Evolutionary conservation across 2,329 filamentous ascomycete genomes (phyloP), one percentile per base, ranked within the genome.

Genomic region (Blastomyces emzantsi): DNA sequence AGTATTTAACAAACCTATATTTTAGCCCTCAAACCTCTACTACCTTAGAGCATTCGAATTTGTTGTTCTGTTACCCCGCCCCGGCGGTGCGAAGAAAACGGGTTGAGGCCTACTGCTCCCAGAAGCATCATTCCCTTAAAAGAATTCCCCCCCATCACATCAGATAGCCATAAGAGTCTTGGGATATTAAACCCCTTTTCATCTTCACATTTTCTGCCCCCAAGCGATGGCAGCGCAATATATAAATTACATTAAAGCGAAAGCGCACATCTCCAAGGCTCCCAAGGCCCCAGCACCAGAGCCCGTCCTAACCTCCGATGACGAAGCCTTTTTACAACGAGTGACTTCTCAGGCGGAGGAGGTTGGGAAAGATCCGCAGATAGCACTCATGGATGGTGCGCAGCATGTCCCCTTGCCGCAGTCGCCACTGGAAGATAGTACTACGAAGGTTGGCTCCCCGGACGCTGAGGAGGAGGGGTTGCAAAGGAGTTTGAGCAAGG

Each of bases 291-390:
- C 69, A 59, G 66, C 72, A 4, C 74, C 74, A 39, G 72, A 71
- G 59, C 79, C 69, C 70, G 79, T 87, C 2, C 71, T 87, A n/a
- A 84, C 82, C 22, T 79, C 83, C n/a, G 84, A 85, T 69, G 85
- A 87, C 66, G 82, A 86, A 67, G 76, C 79, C 61, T 87, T 86
- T 67, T 73, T 87, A 43, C 76, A 79, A 62, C 75, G 75, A 43
- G 79, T 85, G 41, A 80, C 80, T 2, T 77, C 79, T 8, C 76
- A 80, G 11, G 75, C 74, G 8, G 68, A 73, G 30, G 61, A 25
- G 2, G 47, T 64, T 4, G 73, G 73, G 11, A 77, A 74, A 64
- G 76, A 82, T 73, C 76, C 79, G 39, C 79, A 82, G 67, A 70
- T 75, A 36, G 77, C 77, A 13, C 68, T 79, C 55, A 74, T 79